Evolutionary conservation across 352 stramenopile genomes (phyloP), one percentile per base, ranked within the genome.

Genomic region (Globisporangium viniferum): DNA sequence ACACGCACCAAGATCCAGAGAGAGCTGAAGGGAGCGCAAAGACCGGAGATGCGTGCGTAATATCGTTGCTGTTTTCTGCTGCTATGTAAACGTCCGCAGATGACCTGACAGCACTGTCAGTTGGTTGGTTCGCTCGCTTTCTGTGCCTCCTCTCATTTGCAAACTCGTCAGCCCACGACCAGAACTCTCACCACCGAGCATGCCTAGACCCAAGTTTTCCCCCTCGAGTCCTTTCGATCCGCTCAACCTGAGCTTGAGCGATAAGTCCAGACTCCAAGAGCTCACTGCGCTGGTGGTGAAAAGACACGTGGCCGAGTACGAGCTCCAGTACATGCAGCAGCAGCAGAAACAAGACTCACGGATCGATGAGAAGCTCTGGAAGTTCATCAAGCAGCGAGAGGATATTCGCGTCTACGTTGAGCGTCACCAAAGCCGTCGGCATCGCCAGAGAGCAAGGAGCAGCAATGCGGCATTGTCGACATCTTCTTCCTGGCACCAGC

Each of bases 401-500:
- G 22, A 14, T 18, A 44, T 56, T 33, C 59, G 39, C 10, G 29
- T 57, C 31, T 66, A 39, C 18, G 24, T 78, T 49, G 73, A 85
- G 61, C 71, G 77, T 22, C 33, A 15, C 18, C 39, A 14, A 18
- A 14, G 39, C 5, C 39, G 39, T 2, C 14, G 24, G 9, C 22
- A 55, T 27, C 59, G 59, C 18, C 39, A 54, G 12, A 24, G 44
- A 8, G 10, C n/a, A 4, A 12, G n/a, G 41, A 20, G 14, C 9
- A 62, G 24, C 35, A 63, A 35, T 31, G 12, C 24, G 2, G 5
- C 39, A 14, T 48, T 20, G 15, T 48, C 39, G 14, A 8, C 39
- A 18, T 48, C 39, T 7, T 48, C 39, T n/a, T 48, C 39, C 4
- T 48, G 39, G 39, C 39, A 48, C 18, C 39, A 48, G 49, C 63